Percentiles rank a stretch among this genome's conserved stretches.
phyloP scores from a whole-genome alignment of 2,329 filamentous ascomycete species.

The Cryphonectria carpinicola region DNA sequence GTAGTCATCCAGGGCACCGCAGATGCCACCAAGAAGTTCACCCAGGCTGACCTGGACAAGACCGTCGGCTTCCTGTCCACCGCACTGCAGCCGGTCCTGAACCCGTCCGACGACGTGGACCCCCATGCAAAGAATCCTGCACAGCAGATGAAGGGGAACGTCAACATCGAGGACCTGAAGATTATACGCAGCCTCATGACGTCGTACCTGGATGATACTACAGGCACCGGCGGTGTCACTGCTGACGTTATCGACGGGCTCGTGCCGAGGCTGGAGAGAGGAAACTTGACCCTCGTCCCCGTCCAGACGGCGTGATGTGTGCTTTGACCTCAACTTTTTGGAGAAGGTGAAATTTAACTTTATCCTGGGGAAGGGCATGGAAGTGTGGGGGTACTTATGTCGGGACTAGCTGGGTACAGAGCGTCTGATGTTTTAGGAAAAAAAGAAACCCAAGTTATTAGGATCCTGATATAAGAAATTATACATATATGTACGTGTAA shows the following conservation, averaged over 20 bases:
- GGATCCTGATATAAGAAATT: too few species aligned
- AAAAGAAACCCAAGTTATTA: too few species aligned
- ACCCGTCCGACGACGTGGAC: neutral
- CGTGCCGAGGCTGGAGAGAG: conserved; percentile 1
- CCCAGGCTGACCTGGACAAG: conserved; percentile 38
- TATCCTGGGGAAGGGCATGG: too few species aligned
- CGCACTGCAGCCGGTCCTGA: conserved; percentile 32
- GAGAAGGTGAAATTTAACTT: too few species aligned
- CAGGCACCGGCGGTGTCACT: neutral
- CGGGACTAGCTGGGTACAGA: too few species aligned
- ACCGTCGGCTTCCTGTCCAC: conserved; percentile 40
- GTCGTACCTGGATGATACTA: neutral
- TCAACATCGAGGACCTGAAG: neutral
- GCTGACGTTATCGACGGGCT: neutral
- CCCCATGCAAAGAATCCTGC: neutral
- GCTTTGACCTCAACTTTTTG: too few species aligned
- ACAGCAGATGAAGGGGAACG: neutral
- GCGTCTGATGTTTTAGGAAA: too few species aligned
- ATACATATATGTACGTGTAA: too few species aligned
- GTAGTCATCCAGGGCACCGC: conserved; percentile 45
- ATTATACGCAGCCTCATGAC: neutral
- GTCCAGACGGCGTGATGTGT: neutral
- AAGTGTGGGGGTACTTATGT: too few species aligned
- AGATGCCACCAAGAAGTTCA: conserved; percentile 36
- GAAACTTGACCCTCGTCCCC: neutral